Evolutionary conservation across 441 rosid species (phyloP).

Genomic region (Erodium trifolium): DNA sequence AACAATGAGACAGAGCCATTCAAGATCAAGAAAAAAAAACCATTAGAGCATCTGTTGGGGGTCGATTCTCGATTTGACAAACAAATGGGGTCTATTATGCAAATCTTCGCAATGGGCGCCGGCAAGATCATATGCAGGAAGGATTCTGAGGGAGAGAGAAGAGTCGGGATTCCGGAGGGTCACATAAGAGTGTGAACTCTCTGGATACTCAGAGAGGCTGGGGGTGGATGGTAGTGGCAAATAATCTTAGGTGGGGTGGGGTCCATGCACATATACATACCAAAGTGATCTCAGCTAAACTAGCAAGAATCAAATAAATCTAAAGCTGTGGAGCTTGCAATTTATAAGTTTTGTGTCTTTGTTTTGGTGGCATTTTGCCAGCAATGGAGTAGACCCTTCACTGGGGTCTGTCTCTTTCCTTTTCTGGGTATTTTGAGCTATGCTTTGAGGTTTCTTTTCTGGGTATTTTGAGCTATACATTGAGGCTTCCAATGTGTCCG

Average conservation of each 20-base stretch:
- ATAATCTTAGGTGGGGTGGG: not conserved
- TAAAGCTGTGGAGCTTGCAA: not conserved
- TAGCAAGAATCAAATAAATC: not conserved
- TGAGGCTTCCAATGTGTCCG: not conserved
- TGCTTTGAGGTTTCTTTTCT: not conserved
- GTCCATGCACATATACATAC: not conserved
- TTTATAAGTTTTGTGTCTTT: not conserved
- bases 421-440: not conserved
- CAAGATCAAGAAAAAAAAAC: not conserved
- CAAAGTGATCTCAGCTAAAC: not conserved
- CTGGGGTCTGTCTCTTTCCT: not conserved
- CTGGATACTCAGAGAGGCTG: not conserved
- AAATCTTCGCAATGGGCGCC: too few species aligned
- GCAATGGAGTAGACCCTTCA: slow-evolving; percentile 5
- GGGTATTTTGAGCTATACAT: not conserved
- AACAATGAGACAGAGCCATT: not conserved
- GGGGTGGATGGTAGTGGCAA: not conserved
- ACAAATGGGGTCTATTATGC: too few species aligned
- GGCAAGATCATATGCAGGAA: too few species aligned
- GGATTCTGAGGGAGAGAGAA: too few species aligned
- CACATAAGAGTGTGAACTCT: not conserved
- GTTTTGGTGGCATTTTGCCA: not conserved
- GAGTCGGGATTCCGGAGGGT: too few species aligned
- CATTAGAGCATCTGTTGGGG: not conserved
- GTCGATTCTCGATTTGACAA: too few species aligned